A percentile compares a stretch with the other conserved stretches of the same genome.
Evolutionary conservation across 768 basidiomycete species (phyloP).

Genomic region (Lactarius akahatsu): DNA sequence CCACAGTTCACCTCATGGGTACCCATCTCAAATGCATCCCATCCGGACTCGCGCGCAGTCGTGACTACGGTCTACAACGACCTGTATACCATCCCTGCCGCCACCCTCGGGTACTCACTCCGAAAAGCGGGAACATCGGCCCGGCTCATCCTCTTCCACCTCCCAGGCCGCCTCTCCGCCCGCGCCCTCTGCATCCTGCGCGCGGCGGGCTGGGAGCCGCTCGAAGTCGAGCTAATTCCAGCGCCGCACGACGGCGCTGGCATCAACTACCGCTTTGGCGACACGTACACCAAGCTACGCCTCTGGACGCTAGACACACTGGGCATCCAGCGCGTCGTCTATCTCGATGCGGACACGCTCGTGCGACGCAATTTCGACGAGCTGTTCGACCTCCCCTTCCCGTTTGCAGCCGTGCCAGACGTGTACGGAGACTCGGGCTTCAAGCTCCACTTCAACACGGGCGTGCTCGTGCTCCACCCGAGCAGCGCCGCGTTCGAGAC

Average conservation of each 20-base stretch:
- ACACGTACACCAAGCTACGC: constrained; percentile 46
- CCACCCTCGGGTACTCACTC: constrained; percentile 38
- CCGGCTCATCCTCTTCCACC: constrained; percentile 36
- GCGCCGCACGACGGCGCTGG: constrained; percentile 42
- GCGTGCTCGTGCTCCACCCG: constrained; percentile 38
- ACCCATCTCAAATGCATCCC: not conserved
- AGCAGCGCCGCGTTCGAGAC: constrained; percentile 33
- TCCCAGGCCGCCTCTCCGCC: constrained; percentile 40
- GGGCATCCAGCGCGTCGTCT: constrained; percentile 38
- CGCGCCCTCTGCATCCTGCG: constrained; percentile 43
- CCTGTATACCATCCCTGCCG: constrained; percentile 35
- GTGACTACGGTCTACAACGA: constrained; percentile 38
- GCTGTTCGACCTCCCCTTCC: constrained; percentile 44
- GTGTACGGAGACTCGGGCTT: constrained; percentile 39
- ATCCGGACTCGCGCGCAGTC: constrained; percentile 31
- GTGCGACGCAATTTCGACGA: constrained; percentile 45
- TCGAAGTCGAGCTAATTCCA: constrained; percentile 39
- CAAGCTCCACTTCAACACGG: constrained; percentile 41
- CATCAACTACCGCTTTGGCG: constrained; percentile 38
- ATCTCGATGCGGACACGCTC: constrained; percentile 47
- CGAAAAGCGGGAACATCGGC: constrained; percentile 36
- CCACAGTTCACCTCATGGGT: constrained; percentile 10
- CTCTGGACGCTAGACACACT: constrained; percentile 41
- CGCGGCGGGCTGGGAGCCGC: constrained; percentile 41
- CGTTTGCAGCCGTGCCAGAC: constrained; percentile 46